Base-by-base conservation (phyloP, 352 stramenopile genomes). In the Globisporangium abappressorium region DNA sequence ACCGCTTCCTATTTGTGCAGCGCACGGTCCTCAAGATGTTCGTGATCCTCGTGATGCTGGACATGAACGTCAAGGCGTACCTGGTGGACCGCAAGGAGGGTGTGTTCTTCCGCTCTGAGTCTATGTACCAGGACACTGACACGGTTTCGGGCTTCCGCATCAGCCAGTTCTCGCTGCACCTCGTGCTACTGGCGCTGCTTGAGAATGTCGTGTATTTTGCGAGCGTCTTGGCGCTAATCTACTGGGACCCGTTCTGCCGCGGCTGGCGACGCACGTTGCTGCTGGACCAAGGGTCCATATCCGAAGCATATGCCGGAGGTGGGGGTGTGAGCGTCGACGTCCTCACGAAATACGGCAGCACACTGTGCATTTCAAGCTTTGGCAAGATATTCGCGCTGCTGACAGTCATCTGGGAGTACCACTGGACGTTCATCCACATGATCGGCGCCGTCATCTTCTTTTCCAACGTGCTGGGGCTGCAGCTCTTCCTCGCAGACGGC, bases 61-160 rank as follows among this genome's bases (percentile, higher is more conserved):
- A 94, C 72, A 90, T 91, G 84, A 94, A 94, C 66, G 80, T 90
- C 66, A 94, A 94, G 73, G 86, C 86, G 24, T 93, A 93, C 67
- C 75, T 94, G 36, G 77, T 92, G 43, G 86, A 94, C 72, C 73
- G 81, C 28, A 70, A 81, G 33, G 76, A 79, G 11, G 86, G 86
- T 20, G 81, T 94, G 24, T 75, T 72, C 33, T 88, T 90, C 65
- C 72, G 69, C 22, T 76, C 75, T 33, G 76, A 84, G 57, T 91
- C 81, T 65, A 84, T 89, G 73, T 91, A 89, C 71, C 65, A 77
- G 2, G 68, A 83, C 46, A 69, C 75, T 28, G 41, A 67, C 28
- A 24, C 69, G 11, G 74, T 86, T 56, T 89, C 86, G 6, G 83
- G 84, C 18, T 68, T 89, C 22, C 74, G 81, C 20, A 80, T 94